Percentiles rank a stretch among this genome's conserved stretches.
phyloP scores from a whole-genome alignment of 2,329 filamentous ascomycete genomes.

The Xylariaceae sp. region DNA sequence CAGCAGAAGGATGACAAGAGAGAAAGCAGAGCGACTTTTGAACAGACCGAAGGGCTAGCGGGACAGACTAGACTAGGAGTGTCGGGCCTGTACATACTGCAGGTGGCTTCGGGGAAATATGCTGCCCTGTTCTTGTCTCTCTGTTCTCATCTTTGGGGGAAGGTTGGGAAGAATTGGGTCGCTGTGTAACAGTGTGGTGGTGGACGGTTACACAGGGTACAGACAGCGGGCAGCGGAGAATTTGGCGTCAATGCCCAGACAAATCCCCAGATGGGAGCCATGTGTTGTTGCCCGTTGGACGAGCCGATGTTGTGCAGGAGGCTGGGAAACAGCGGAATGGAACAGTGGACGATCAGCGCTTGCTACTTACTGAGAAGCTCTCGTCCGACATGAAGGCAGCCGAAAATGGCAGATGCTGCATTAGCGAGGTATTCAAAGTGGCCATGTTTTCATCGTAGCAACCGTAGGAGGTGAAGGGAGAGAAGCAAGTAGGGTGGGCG shows the following conservation, averaged over 20 bases:
- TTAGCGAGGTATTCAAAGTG: no score
- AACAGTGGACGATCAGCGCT: background rate
- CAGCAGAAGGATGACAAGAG: conserved; percentile 33
- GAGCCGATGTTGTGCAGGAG: conserved; percentile 9
- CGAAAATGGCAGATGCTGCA: background rate
- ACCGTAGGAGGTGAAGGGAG: background rate
- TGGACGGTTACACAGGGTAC: conserved; percentile 28
- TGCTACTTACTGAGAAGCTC: background rate
- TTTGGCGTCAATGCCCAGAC: conserved; percentile 24
- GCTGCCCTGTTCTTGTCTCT: no score
- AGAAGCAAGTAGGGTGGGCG: background rate
- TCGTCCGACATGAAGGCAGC: conserved; percentile 1
- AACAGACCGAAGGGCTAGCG: conserved; percentile 11
- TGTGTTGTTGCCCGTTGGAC: conserved; percentile 32
- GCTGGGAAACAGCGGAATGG: conserved; percentile 1
- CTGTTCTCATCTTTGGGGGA: conserved; percentile 28
- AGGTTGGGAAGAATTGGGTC: no score
- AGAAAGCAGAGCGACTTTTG: background rate
- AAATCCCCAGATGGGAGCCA: conserved; percentile 22
- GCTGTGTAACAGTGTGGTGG: no score
- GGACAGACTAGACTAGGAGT: conserved; percentile 25
- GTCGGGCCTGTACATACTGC: conserved; percentile 32
- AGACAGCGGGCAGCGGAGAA: conserved; percentile 26
- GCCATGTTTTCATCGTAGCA: no score
- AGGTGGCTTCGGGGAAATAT: conserved; percentile 33